These are phyloP conservation scores for Ustilago vetiveriae DNA, from an alignment of 1,284 basidiomycete genomes.

Conservation along the genomic window DNA sequence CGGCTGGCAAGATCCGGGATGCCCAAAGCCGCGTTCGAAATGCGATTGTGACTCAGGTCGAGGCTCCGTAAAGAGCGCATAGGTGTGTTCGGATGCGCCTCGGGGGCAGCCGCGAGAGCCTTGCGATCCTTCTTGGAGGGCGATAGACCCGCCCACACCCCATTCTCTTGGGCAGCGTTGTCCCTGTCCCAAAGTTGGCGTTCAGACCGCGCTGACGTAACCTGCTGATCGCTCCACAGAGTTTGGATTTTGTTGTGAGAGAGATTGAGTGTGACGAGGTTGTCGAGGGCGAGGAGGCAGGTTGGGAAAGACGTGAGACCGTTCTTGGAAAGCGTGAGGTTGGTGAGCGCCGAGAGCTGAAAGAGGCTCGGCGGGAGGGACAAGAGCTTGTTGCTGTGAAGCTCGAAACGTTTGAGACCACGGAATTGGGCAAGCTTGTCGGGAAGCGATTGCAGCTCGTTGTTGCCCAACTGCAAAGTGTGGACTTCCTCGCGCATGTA, in stretches of 20 bases:
- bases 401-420: slow-evolving; percentile 52
- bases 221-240: slow-evolving; percentile 48
- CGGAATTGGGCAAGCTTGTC: slow-evolving; percentile 51
- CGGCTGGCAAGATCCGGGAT: slow-evolving; percentile 30
- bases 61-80: slow-evolving; percentile 46
- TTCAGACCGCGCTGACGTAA: slow-evolving; percentile 24
- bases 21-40: slow-evolving; percentile 48
- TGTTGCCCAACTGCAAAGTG: slow-evolving; percentile 49
- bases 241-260: slow-evolving; percentile 55
- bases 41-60: slow-evolving; percentile 54
- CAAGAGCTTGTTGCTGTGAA: slow-evolving; percentile 56
- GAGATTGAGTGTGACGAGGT: slow-evolving; percentile 56
- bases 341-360: slow-evolving; percentile 51
- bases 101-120: background rate
- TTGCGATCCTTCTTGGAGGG: slow-evolving; percentile 41
- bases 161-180: slow-evolving; percentile 38
- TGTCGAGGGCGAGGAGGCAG: slow-evolving; percentile 49
- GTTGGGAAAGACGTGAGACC: slow-evolving; percentile 46
- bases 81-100: slow-evolving; percentile 9
- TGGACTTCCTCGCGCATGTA: slow-evolving; percentile 50
- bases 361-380: slow-evolving; percentile 42
- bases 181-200: slow-evolving; percentile 46
- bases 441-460: slow-evolving; percentile 45
- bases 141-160: slow-evolving; percentile 54
- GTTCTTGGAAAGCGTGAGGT: slow-evolving; percentile 55